Base-by-base conservation (phyloP, 2,329 filamentous ascomycete genomes). In the Claviceps sp. region DNA sequence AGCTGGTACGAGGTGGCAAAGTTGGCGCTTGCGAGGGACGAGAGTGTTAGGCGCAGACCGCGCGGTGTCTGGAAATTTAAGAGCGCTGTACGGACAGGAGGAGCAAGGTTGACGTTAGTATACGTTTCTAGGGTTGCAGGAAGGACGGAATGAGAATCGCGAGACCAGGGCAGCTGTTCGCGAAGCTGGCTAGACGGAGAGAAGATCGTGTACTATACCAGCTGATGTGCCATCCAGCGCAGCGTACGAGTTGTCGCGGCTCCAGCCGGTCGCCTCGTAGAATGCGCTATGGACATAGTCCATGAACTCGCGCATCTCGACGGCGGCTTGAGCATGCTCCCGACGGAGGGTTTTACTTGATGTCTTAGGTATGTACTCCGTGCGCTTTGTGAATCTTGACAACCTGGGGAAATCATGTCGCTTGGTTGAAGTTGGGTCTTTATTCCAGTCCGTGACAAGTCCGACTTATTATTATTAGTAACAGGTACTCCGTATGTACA, bases 1-100 rank as follows among this genome's bases (percentile, higher is more conserved):
- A 98, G 79, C 43, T 88, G 86, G 68, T 98, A 98, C 39, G 89
- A 91, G 16, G 90, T 95, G 23, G 90, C 91, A 61, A 97, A 96
- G 66, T 95, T 88, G 8, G 88, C 85, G 17, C 90, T 90, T 7
- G 90, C 88, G 34, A 98, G 83, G 7, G 93, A 94, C 7, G 91
- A 95, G 53, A 97, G 79, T 53, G 88, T 88, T 50, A 98, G 74
- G 54, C 88, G 85, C 47, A 97, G 72, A 50, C 93, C 89, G 39
- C 82, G 80, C 2, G 93, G 93, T 0, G 89, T 91, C 50, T 82
- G 77, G 59, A 97, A 98, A 64, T 93, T 86, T 57, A 98, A 80
- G 51, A 98, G 78, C 56, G 87, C 86, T 91, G 57, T 23, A 13
- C 17, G n/a, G 3, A 42, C 5, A 20, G 17, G 7, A 13, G 17